Base-by-base conservation (phyloP, 345 rosid genomes). In the Gossypium raimondii region DNA sequence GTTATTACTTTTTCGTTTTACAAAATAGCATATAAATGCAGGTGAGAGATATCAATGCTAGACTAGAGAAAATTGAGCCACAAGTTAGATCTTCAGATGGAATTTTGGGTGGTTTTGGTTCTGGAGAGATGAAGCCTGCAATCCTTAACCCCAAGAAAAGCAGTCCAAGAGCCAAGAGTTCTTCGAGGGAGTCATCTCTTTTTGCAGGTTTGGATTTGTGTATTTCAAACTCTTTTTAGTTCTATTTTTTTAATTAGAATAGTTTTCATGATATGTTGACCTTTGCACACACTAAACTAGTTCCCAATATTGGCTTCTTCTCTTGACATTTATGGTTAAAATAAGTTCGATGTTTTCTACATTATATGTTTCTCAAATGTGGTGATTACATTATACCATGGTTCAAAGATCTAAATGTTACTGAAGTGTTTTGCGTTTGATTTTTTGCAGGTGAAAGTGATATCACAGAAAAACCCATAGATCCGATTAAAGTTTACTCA, bases 11-110 rank as follows among this genome's bases (percentile, higher is more conserved):
- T 25, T 12, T 61, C 44, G 57, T 62, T 71, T 52, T 66, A 73
- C 52, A 59, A 73, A 24, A 55, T n/a, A 18, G 48, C 59, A 5
- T 77, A 25, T 78, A 65, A 73, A 65, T 84, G 84, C 89, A 95
- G 99, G 82, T 96, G 70, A 96, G 89, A 85, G 98, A 96, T 84
- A 96, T 96, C 76, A 96, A 93, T 84, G 97, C 98, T 52, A 91
- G 98, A 70, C 80, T 96, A 64, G 99, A 93, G 85, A 93, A 84
- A 81, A 93, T 96, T 84, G 90, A 91, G 83, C 99, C 97, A 14
- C 88, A 83, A 72, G 76, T 80, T 71, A 90, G 84, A 61, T 78
- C 97, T 75, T 83, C 91, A 50, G 98, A 93, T 76, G 83, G 87
- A 73, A 83, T 82, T 70, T 73, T 76, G 41, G 78, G 74, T 74